These are phyloP conservation scores for sorghum (Sorghum bicolor) DNA, from an alignment of 176 grass and related monocot genomes.

Conservation along the genomic window DNA sequence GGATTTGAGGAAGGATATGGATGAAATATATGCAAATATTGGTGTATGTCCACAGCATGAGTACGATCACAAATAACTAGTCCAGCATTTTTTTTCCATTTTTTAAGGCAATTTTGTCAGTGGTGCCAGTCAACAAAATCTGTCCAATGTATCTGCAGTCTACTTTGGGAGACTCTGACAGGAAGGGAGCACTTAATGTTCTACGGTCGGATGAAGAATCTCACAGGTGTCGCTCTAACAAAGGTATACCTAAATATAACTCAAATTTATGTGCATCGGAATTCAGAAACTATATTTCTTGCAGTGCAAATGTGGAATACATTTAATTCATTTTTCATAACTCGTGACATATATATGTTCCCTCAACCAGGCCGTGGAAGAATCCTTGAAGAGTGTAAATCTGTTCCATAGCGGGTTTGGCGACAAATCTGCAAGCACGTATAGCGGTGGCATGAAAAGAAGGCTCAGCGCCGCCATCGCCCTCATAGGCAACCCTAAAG, in stretches of 20 bases:
- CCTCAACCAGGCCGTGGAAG: constrained; percentile 52
- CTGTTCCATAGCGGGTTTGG: constrained; percentile 62
- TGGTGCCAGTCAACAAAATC: neutral
- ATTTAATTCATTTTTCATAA: too few species aligned
- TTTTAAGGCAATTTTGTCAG: neutral
- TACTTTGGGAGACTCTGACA: constrained; percentile 83
- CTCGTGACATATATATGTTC: neutral
- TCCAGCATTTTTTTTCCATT: neutral
- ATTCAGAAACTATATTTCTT: too few species aligned
- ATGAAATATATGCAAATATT: constrained; percentile 64
- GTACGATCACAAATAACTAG: constrained; percentile 36
- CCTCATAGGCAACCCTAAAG: constrained; percentile 71
- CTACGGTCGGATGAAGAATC: constrained; percentile 87
- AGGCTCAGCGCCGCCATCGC: constrained; percentile 87
- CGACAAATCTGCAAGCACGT: constrained; percentile 72
- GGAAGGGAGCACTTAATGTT: constrained; percentile 77
- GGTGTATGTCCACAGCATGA: constrained; percentile 92
- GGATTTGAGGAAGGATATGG: constrained; percentile 69
- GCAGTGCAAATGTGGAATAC: too few species aligned
- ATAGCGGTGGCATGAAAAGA: constrained; percentile 97
- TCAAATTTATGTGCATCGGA: too few species aligned
- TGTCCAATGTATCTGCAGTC: constrained; percentile 41
- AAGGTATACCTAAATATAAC: constrained; percentile 59
- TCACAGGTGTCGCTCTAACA: constrained; percentile 51
- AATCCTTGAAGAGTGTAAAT: constrained; percentile 81